Conservation (phyloP, 1,139 yeast species). For the Magnusiomyces suaveolens region DNA sequence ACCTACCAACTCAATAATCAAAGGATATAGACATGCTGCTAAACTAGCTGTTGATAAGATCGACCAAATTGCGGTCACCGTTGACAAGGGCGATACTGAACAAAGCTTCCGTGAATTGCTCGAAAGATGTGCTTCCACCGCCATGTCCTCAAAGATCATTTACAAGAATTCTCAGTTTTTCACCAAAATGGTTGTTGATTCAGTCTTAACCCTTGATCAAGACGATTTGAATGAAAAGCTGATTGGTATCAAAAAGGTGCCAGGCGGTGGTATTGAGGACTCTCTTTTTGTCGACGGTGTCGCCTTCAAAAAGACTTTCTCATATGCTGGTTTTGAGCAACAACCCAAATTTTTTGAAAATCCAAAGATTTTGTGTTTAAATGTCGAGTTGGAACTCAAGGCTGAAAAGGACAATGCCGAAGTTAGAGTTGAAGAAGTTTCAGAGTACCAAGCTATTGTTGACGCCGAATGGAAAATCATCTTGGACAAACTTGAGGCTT, state of each 20-base stretch:
- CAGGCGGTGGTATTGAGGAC: slow-evolving; percentile 98
- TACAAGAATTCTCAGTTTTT: slow-evolving; percentile 79
- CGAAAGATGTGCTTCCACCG: slow-evolving; percentile 91
- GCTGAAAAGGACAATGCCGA: slow-evolving; percentile 99
- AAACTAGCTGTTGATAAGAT: slow-evolving; percentile 65
- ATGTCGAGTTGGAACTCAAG: slow-evolving; percentile 89
- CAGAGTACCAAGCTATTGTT: slow-evolving; percentile 89
- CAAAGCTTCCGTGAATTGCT: slow-evolving; percentile 56
- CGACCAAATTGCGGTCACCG: slow-evolving; percentile 59
- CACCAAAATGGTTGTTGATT: slow-evolving; percentile 94
- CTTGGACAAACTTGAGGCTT: slow-evolving; percentile 64
- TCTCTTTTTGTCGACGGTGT: slow-evolving; percentile 85
- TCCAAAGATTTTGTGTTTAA: slow-evolving; percentile 77
- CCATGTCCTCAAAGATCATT: slow-evolving; percentile 92
- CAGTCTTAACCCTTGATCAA: slow-evolving; percentile 79
- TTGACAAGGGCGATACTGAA: slow-evolving; percentile 33
- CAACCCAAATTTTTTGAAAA: slow-evolving; percentile 78
- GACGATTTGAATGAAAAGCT: slow-evolving; percentile 76
- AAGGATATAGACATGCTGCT: slow-evolving; percentile 81
- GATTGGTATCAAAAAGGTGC: slow-evolving; percentile 88
- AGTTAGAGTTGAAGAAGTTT: slow-evolving; percentile 88
- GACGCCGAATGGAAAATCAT: slow-evolving; percentile 98
- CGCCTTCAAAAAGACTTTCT: slow-evolving; percentile 92
- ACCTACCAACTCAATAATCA: slow-evolving; percentile 76
- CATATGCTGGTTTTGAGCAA: slow-evolving; percentile 97